phyloP scores from a whole-genome alignment of 176 grass and related monocot species.

The Tillandsia leiboldiana region DNA sequence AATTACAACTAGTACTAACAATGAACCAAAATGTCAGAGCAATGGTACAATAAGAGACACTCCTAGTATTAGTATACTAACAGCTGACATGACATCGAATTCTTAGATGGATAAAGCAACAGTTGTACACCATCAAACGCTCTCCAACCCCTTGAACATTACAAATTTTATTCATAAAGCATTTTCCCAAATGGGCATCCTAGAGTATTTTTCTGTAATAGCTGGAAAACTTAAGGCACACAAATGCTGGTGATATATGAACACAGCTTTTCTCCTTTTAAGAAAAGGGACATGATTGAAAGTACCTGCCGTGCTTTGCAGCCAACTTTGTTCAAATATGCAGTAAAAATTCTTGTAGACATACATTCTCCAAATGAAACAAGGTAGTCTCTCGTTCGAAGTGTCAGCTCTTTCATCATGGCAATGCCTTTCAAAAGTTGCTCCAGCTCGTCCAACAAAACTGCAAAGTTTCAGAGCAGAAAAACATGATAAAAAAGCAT shows the following conservation, averaged over 20 bases:
- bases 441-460: constrained; percentile 64
- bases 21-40: background rate
- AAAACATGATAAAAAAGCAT: constrained; percentile 6
- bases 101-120: no score
- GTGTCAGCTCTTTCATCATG: constrained; percentile 99
- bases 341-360: constrained; percentile 81
- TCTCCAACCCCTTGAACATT: no score
- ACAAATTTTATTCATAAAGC: no score
- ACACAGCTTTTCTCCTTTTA: background rate
- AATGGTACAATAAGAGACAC: background rate
- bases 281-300: constrained; percentile 6
- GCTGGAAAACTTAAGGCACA: background rate
- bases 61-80: no score
- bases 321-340: constrained; percentile 85
- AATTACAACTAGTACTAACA: background rate
- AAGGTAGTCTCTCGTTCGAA: constrained; percentile 68
- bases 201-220: no score
- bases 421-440: constrained; percentile 91
- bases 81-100: no score
- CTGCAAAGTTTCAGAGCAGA: constrained; percentile 26
- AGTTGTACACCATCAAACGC: no score
- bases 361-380: constrained; percentile 97
- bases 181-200: no score
- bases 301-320: constrained; percentile 71
- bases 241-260: background rate